Base-by-base conservation (phyloP, 1,284 basidiomycete genomes). In the Puccinia polysora region DNA sequence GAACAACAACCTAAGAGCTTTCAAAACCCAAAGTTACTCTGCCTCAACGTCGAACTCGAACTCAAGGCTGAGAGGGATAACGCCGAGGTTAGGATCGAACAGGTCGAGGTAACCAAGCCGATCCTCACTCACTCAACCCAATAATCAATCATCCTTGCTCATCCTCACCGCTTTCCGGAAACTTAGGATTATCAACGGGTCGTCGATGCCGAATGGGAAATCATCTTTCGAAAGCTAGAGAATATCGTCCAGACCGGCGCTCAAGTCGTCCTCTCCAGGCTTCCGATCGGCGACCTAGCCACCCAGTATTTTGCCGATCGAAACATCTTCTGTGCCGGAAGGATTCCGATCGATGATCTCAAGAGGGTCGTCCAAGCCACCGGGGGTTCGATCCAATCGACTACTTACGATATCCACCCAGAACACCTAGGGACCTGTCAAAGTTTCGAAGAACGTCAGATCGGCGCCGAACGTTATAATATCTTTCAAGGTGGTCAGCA, bases 61-160 rank as follows among this genome's bases (percentile, higher is more conserved):
- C 85, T 99, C 78, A 99, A 99, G 82, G 96, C 96, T 0, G 96
- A 99, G 82, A 96, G 97, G 81, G 96, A 99, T 82, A 99, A 99
- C 77, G 96, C 96, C 8, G 96, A 99, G 82, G 90, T 99, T 53
- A 88, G 96, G 40, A 91, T 99, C 63, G 92, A 97, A 79, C 89
- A 90, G 59, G 95, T 99, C 28, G 88, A 91, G 25, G 80, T 79
- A 53, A 58, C 78, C 77, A 28, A 30, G 65, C 10, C 28, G 15
- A 8, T 72, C 36, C 38, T 15, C 38, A 6, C 12, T 32, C 23
- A 38, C 58, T 38, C 32, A 2, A 25, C 20, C 2, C 12, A n/a
- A 30, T 47, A 62, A 20, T 6, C 43, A 20, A n/a, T 32, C 30
- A n/a, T 15, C 7, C 18, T 23, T 47, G 28, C 14, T 23, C 5